Percentiles rank a stretch among this genome's conserved stretches.
Conservation (phyloP, 306 rosid species). For the Leucaena leucocephala region DNA sequence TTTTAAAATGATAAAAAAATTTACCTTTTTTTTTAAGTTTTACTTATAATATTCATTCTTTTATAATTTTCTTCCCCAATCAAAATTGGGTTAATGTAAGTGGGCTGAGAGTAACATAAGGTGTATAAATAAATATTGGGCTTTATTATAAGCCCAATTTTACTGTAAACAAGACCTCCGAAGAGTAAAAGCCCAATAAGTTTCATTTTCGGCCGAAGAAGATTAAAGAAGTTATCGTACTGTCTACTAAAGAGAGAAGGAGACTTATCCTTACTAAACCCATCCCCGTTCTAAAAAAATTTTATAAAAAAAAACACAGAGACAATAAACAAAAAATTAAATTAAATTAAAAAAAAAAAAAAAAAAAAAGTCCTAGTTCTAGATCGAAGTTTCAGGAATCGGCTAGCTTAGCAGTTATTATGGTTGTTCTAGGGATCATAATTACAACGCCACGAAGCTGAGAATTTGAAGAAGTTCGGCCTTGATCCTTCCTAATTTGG, state of each 20-base stretch:
- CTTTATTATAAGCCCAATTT: background rate
- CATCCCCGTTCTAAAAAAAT: no score
- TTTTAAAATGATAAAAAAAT: no score
- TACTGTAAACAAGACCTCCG: background rate
- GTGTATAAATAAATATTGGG: background rate
- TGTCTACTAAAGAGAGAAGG: no score
- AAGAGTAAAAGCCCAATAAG: background rate
- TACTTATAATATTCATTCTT: no score
- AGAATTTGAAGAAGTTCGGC: background rate
- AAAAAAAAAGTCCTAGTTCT: background rate
- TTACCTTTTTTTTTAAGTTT: no score
- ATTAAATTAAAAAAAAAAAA: background rate
- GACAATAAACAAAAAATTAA: no score
- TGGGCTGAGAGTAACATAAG: background rate
- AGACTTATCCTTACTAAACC: no score
- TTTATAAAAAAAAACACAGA: no score
- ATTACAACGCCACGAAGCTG: background rate
- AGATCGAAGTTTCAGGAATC: background rate
- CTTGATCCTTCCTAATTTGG: background rate
- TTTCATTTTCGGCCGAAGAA: background rate
- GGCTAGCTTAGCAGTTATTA: background rate
- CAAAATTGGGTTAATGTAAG: no score
- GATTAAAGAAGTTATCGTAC: no score
- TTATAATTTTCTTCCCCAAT: no score
- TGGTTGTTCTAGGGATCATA: background rate